Conservation (phyloP, 2,329 filamentous ascomycete species). For the Arachnopeziza araneosa region DNA sequence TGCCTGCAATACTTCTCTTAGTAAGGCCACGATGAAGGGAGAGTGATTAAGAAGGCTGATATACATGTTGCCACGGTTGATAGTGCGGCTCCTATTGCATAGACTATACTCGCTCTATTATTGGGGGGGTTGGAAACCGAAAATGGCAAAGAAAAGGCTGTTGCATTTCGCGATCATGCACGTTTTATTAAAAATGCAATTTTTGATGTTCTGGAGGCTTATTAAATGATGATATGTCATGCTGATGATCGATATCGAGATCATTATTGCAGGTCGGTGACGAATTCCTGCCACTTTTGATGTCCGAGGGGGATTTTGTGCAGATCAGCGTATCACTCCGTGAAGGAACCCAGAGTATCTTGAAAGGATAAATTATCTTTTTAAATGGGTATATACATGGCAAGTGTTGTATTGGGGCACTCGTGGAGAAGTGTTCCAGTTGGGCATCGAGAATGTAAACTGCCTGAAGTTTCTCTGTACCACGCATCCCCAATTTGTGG, state of each 20-base stretch:
- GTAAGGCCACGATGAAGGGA: neutral
- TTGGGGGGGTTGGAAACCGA: neutral
- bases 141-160: neutral
- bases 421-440: neutral
- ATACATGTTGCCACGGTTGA: neutral
- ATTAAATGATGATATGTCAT: neutral
- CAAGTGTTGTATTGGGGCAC: neutral
- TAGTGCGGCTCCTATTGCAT: neutral
- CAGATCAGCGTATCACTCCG: neutral
- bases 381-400: neutral
- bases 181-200: neutral
- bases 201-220: neutral
- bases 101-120: neutral
- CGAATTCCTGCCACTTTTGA: neutral
- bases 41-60: neutral
- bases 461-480: neutral
- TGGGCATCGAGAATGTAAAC: neutral
- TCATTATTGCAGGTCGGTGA: neutral
- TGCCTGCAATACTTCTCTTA: neutral
- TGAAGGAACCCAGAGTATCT: neutral
- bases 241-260: neutral
- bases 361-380: neutral
- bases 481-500: neutral
- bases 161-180: slow-evolving; percentile 1
- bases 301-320: neutral